Evolutionary conservation across 164 flowering plant genomes (phyloP), one percentile per base, ranked within the genome.

Genomic region (Litsea cubeba): DNA sequence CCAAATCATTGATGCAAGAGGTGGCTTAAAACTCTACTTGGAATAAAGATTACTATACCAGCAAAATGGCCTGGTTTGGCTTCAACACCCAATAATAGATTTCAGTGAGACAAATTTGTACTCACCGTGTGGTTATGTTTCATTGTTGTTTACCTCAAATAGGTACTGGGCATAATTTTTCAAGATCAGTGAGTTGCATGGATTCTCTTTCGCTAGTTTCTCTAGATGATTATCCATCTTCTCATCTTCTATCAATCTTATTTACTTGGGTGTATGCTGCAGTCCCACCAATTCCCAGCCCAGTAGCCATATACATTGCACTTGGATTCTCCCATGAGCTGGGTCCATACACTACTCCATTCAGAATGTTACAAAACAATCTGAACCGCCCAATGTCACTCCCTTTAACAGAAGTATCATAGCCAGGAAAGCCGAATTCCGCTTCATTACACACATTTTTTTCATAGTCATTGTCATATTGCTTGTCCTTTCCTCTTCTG

Each of bases 101-200:
- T 12, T 18, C 46, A 40, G 8, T 5, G 11, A 14, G 3, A 4
- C 28, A 32, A 18, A 18, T 20, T 0, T 4, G 32, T 5, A 22
- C 3, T 12, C 2, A 35, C 23, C 3, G 4, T 7, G 11, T 30
- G 32, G 50, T 40, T 30, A 17, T 40, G 46, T 40, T 40, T 40
- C 5, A 68, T 0, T 3, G 50, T 5, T 8, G 25, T 18, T 76
- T 60, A 84, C 93, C 85, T 87, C 76, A 74, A 85, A 77, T 68
- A 91, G 79, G 76, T 85, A 91, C 15, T 85, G 83, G 26, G 97
- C 97, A 80, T 88, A 91, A 62, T 91, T 90, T 57, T 94, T 81
- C 76, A 91, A 70, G 28, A 86, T 77, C 71, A 90, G 80, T 6
- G 92, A 76, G 68, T 88, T 83, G 25, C 84, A 81, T 1, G 94